These are phyloP conservation scores for Termitomyces sp. DNA, from an alignment of 768 basidiomycete genomes.

Conservation along the genomic window DNA sequence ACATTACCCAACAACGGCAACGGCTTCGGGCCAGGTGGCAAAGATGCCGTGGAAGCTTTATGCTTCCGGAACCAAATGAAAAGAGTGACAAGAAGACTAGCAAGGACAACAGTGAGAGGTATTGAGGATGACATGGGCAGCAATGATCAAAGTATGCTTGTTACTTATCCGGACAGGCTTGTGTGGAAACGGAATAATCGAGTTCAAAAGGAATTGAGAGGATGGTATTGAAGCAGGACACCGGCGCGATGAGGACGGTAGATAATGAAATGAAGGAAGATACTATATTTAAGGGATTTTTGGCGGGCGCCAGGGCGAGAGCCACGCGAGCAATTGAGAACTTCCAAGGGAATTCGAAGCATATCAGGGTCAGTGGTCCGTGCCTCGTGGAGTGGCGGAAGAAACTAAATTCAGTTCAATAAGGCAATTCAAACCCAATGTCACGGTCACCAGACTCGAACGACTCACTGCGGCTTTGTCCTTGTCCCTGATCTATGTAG, in stretches of 20 bases:
- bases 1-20: constrained; percentile 67
- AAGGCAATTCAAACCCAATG: constrained; percentile 12
- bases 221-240: background rate
- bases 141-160: constrained; percentile 3
- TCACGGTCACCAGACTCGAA: background rate
- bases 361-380: constrained; percentile 9
- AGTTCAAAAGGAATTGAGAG: background rate
- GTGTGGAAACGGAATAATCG: background rate
- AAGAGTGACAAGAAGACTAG: constrained; percentile 37
- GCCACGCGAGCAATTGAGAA: constrained; percentile 18
- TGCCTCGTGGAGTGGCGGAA: constrained; percentile 13
- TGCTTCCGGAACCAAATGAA: constrained; percentile 43
- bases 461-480: background rate
- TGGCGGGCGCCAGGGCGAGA: constrained; percentile 15
- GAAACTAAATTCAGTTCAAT: background rate
- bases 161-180: background rate
- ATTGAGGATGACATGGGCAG: constrained; percentile 21
- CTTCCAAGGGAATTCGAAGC: constrained; percentile 18
- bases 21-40: constrained; percentile 70
- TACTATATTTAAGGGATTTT: constrained; percentile 20
- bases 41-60: constrained; percentile 37
- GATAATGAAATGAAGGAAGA: constrained; percentile 8
- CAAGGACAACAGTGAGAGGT: constrained; percentile 31
- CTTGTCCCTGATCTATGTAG: constrained; percentile 2
- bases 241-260: constrained; percentile 8